These are phyloP conservation scores for Penicillium sp. DNA, from an alignment of 2,329 filamentous ascomycete species.

Conservation along the genomic window DNA sequence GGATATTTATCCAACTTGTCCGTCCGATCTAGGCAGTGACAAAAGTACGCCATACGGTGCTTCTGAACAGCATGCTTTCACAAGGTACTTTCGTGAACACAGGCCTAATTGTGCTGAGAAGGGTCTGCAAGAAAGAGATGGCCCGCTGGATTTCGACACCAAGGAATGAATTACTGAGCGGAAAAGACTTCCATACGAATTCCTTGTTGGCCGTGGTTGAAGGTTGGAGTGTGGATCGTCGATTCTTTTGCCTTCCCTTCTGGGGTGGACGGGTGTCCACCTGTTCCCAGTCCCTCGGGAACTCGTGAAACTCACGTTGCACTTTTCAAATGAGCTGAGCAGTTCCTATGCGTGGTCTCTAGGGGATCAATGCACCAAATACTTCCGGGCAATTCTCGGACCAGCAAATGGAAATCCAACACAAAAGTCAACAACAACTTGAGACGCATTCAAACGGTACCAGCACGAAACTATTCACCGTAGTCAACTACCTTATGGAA, in stretches of 20 bases:
- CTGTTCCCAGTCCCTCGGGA: constrained; percentile 16
- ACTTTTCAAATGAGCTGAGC: constrained; percentile 13
- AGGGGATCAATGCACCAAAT: neutral
- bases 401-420: neutral
- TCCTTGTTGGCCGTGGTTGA: constrained; percentile 9
- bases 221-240: constrained; percentile 17
- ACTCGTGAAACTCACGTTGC: constrained; percentile 11
- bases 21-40: constrained; percentile 5
- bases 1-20: constrained; percentile 4
- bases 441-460: neutral
- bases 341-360: neutral
- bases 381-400: constrained; percentile 14
- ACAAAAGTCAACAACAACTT: neutral
- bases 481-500: neutral
- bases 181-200: constrained; percentile 22
- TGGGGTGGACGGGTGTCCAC: constrained; percentile 18
- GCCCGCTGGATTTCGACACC: neutral
- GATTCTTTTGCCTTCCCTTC: constrained; percentile 10
- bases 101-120: neutral
- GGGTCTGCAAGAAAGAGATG: neutral
- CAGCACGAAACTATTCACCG: neutral
- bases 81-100: neutral
- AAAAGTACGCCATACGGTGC: constrained; percentile 12
- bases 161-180: constrained; percentile 8
- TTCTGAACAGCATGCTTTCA: neutral